These are phyloP conservation scores for Aurinia saxatilis DNA, from an alignment of 345 rosid genomes.

Conservation along the genomic window DNA sequence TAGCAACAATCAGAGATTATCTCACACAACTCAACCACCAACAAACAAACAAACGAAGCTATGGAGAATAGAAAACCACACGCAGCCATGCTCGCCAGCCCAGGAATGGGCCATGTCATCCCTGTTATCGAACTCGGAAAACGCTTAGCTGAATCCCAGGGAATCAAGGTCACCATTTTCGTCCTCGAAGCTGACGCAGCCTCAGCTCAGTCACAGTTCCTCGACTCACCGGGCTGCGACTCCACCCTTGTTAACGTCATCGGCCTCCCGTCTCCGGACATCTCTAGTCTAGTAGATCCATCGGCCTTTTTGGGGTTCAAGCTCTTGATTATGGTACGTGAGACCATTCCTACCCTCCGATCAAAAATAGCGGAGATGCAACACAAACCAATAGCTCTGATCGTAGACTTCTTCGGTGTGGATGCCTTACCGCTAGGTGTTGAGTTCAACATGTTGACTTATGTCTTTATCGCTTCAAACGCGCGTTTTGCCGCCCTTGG, in stretches of 20 bases:
- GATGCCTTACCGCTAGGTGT: conserved; percentile 30
- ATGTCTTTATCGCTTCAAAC: conserved; percentile 28
- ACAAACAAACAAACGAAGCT: neutral
- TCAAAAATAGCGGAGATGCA: conserved; percentile 29
- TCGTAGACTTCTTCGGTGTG: conserved; percentile 37
- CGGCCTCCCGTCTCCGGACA: conserved; percentile 30
- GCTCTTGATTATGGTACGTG: conserved; percentile 26
- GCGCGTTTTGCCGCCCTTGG: conserved; percentile 31
- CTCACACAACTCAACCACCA: neutral
- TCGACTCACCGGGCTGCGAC: neutral
- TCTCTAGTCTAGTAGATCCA: conserved; percentile 22
- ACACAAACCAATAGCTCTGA: conserved; percentile 28
- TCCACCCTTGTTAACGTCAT: conserved; percentile 17
- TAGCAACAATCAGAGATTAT: no score
- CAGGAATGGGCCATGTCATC: conserved; percentile 21
- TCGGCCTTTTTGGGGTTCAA: neutral
- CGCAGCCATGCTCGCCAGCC: conserved; percentile 8
- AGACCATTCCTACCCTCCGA: conserved; percentile 28
- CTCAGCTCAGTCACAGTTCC: conserved; percentile 5
- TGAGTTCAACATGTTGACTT: conserved; percentile 39
- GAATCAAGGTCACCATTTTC: conserved; percentile 10
- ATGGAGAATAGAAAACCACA: neutral
- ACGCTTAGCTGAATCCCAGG: neutral
- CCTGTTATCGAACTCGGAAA: conserved; percentile 11
- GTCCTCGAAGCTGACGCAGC: conserved; percentile 13